Conservation (phyloP, 352 stramenopile species). For the Aphanomyces stellatus region DNA sequence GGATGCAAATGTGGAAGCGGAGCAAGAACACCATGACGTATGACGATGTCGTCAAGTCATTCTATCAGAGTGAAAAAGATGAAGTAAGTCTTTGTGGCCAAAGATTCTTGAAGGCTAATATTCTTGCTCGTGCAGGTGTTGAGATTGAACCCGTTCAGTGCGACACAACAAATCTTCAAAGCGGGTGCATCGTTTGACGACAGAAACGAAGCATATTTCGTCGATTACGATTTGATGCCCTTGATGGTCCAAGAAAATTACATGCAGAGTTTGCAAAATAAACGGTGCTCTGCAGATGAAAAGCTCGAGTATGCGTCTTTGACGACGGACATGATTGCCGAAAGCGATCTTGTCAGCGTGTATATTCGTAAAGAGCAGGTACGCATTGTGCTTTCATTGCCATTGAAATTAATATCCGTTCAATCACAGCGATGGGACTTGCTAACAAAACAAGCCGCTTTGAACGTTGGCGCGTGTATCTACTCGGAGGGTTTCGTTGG, state of each 20-base stretch:
- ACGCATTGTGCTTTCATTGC: neutral
- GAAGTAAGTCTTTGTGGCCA: conserved; percentile 37
- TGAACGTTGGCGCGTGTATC: conserved; percentile 84
- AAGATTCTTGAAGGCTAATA: too few species aligned
- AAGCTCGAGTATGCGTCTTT: conserved; percentile 78
- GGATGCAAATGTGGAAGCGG: conserved; percentile 95
- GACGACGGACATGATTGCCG: conserved; percentile 88
- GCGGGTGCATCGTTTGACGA: conserved; percentile 60
- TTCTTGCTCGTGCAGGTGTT: conserved; percentile 65
- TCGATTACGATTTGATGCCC: conserved; percentile 97
- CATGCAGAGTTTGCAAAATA: conserved; percentile 76
- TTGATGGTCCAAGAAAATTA: conserved; percentile 93
- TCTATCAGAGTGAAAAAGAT: conserved; percentile 84
- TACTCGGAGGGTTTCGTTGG: conserved; percentile 78
- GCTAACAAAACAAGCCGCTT: conserved; percentile 84
- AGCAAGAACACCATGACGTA: conserved; percentile 78
- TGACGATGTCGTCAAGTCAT: conserved; percentile 69
- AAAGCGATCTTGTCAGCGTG: conserved; percentile 72
- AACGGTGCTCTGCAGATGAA: conserved; percentile 49
- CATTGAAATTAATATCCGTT: conserved; percentile 20
- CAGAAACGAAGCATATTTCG: conserved; percentile 97
- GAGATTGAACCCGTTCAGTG: conserved; percentile 93
- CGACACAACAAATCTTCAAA: conserved; percentile 89
- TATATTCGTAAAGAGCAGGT: conserved; percentile 69
- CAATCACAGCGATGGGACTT: conserved; percentile 91